Percentiles rank a stretch among this genome's conserved stretches.
Conservation (phyloP, 2,329 filamentous ascomycete genomes). For the Lomentospora prolificans region DNA sequence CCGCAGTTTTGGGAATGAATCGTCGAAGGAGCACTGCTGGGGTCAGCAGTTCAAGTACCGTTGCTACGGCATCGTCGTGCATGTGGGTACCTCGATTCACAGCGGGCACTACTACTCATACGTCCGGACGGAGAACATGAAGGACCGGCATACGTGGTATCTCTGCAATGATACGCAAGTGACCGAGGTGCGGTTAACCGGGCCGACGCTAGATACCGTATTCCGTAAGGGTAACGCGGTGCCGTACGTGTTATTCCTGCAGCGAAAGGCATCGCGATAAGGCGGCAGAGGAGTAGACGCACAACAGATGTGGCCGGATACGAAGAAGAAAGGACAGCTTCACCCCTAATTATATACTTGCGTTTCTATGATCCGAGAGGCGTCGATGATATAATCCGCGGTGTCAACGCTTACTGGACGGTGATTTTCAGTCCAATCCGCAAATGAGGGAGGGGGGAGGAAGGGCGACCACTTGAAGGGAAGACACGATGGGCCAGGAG, state of each 20-base stretch:
- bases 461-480: too few relatives aligned
- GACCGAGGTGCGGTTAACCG: slow-evolving; percentile 27
- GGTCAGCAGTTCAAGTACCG: slow-evolving; percentile 63
- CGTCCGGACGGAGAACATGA: slow-evolving; percentile 41
- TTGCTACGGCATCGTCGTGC: slow-evolving; percentile 75
- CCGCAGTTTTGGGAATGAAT: slow-evolving; percentile 13
- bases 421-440: too few relatives aligned
- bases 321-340: too few relatives aligned
- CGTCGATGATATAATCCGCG: too few relatives aligned
- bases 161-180: slow-evolving; percentile 32
- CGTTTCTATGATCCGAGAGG: too few relatives aligned
- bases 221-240: slow-evolving; percentile 20
- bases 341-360: too few relatives aligned
- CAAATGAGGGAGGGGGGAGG: too few relatives aligned
- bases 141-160: slow-evolving; percentile 31
- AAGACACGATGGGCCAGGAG: too few relatives aligned
- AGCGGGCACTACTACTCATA: slow-evolving; percentile 71
- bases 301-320: too few relatives aligned
- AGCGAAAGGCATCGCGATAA: slow-evolving; percentile 18
- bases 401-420: too few relatives aligned
- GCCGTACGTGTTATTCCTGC: slow-evolving; percentile 38
- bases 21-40: slow-evolving; percentile 26
- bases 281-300: slow-evolving; percentile 5
- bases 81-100: slow-evolving; percentile 56
- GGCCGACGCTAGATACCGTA: too few relatives aligned